Percentiles rank a stretch among this genome's conserved stretches.
These are phyloP conservation scores for Rhynchospora breviuscula DNA, from an alignment of 176 grass and related monocot genomes.

Conservation along the genomic window DNA sequence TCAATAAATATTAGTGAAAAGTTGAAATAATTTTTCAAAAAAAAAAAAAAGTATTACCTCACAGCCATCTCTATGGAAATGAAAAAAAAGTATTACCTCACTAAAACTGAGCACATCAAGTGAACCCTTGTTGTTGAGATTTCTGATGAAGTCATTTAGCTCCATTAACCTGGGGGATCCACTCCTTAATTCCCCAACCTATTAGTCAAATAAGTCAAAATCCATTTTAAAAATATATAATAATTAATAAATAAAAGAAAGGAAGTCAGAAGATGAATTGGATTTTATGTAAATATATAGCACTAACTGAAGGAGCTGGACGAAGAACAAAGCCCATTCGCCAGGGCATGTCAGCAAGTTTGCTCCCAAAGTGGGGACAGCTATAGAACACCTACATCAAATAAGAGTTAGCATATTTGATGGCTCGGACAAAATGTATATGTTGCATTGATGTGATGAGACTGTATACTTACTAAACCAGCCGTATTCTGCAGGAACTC, in stretches of 20 bases:
- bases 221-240: neutral
- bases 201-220: conserved; percentile 15
- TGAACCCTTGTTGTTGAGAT: conserved; percentile 62
- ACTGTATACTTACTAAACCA: conserved; percentile 62
- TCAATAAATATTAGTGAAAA: neutral
- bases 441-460: neutral
- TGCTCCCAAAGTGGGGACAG: conserved; percentile 98
- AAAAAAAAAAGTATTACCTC: neutral
- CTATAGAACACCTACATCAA: conserved; percentile 82
- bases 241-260: neutral
- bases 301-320: conserved; percentile 78
- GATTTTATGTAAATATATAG: conserved; percentile 11
- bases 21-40: neutral
- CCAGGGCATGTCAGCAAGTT: conserved; percentile 98
- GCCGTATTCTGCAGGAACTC: conserved; percentile 71
- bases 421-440: conserved; percentile 25
- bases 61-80: too few relatives aligned
- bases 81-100: too few relatives aligned
- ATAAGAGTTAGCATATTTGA: neutral
- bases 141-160: conserved; percentile 76
- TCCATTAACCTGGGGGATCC: conserved; percentile 86
- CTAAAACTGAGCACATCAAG: conserved; percentile 94
- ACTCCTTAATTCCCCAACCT: conserved; percentile 96
- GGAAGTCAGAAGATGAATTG: neutral
- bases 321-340: conserved; percentile 93